Conservation (phyloP, 225 moss, liverwort and hornwort species). For the Rhytidiadelphus loreus region DNA sequence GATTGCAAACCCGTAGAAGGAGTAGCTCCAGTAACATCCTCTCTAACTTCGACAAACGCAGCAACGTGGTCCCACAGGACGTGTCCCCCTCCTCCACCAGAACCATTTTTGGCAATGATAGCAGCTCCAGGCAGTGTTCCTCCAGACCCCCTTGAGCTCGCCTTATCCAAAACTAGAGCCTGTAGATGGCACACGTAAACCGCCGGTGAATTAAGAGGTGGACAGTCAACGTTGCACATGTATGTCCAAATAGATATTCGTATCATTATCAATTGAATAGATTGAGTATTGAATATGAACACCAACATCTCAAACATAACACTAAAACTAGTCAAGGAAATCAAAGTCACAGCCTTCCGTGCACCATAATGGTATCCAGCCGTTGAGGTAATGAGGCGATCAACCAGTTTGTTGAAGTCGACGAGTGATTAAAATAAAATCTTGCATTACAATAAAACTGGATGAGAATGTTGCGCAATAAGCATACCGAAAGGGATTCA, state of each 20-base stretch:
- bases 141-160: slow-evolving; percentile 45
- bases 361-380: not conserved
- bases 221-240: not conserved
- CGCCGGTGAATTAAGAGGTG: not conserved
- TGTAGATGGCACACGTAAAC: slow-evolving; percentile 10
- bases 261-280: not conserved
- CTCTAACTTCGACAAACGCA: slow-evolving; percentile 66
- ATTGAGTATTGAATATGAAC: not conserved
- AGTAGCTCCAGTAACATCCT: slow-evolving; percentile 46
- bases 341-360: not conserved
- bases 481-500: slow-evolving; percentile 57
- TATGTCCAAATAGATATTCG: not conserved
- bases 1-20: slow-evolving; percentile 32
- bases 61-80: slow-evolving; percentile 88
- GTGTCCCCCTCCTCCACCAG: slow-evolving; percentile 53
- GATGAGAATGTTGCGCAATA: not conserved
- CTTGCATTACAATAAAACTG: not conserved
- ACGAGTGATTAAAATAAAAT: not conserved
- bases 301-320: not conserved
- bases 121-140: slow-evolving; percentile 85
- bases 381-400: not conserved
- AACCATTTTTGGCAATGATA: slow-evolving; percentile 66
- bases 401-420: not conserved
- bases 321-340: not conserved
- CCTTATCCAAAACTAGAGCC: slow-evolving; percentile 56